Base-by-base conservation (phyloP, 495 filamentous ascomycete genomes). In the Clohesyomyces aquaticus region DNA sequence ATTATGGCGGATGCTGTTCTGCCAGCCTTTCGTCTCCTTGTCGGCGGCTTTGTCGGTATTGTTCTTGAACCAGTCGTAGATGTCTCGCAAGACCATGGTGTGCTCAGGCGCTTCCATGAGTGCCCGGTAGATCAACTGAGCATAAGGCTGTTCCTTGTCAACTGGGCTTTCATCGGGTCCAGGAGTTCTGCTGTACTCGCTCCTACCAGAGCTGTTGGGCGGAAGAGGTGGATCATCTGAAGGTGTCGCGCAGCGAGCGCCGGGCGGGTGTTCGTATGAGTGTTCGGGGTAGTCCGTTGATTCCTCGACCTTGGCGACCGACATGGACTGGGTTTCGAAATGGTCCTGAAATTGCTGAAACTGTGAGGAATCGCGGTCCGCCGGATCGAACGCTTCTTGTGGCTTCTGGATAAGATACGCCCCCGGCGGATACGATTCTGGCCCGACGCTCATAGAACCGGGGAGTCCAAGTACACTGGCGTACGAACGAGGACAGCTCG, bases 1-100 rank as follows among this genome's bases (percentile, higher is more conserved):
- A 69, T 98, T 98, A 71, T 98, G 94, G 6, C 94, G 86, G 56
- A 98, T 94, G 74, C 92, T 96, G 76, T 97, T 98, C 75, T 94
- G 89, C 94, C 95, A 98, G 2, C 93, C 95, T 69, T 87, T 90
- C n/a, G 70, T 78, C 16, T 64, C 65, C 18, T 65, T 66, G 22
- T 70, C 65, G 38, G 79, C 87, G 1, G 82, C 85, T 70, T 93
- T 95, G 54, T 83, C 81, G 0, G 91, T 96, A 66, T 96, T 88
- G 19, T 87, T 79, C 23, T 83, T 81, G 71, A 98, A 96, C 90
- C 94, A 98, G 23, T 84, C 77, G 73, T 98, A 98, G 59, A 98
- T 90, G 25, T 93, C 87, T 67, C 91, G 86, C 3, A 98, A 81
- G 1, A 89, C 82, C 81, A 96, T 87, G 47, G 80, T 86, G 58